Evolutionary conservation across 2,329 filamentous ascomycete species (phyloP).

Genomic region (Beauveria pseudobassiana): DNA sequence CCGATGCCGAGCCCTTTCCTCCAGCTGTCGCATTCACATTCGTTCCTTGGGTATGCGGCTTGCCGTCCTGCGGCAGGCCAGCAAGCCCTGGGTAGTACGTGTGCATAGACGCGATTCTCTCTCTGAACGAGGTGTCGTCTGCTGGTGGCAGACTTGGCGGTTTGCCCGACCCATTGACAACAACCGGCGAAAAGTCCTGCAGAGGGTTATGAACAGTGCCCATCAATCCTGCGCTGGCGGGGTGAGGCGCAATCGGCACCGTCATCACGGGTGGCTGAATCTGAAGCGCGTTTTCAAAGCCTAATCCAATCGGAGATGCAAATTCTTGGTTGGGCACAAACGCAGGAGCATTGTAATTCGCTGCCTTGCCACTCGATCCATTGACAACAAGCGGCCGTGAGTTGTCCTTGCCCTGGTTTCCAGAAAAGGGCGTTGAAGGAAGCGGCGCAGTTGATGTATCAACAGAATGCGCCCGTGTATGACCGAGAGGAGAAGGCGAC

Average conservation of each 20-base stretch:
- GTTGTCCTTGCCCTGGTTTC: slow-evolving; percentile 25
- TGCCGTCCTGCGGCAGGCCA: slow-evolving; percentile 24
- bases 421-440: slow-evolving; percentile 30
- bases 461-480: slow-evolving; percentile 36
- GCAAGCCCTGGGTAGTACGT: slow-evolving; percentile 21
- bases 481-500: slow-evolving; percentile 49
- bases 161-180: slow-evolving; percentile 28
- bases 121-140: slow-evolving; percentile 34
- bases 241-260: not conserved
- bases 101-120: slow-evolving; percentile 34
- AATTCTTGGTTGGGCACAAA: not conserved
- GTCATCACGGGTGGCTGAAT: not conserved
- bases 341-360: slow-evolving; percentile 10
- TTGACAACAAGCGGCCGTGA: slow-evolving; percentile 47
- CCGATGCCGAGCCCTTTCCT: slow-evolving; percentile 23
- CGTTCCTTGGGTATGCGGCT: slow-evolving; percentile 9
- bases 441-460: slow-evolving; percentile 33
- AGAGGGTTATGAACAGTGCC: not conserved
- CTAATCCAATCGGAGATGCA: not conserved
- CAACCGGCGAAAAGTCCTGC: slow-evolving; percentile 23
- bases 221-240: slow-evolving; percentile 14
- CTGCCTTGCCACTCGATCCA: slow-evolving; percentile 34
- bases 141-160: slow-evolving; percentile 14
- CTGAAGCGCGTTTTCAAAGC: slow-evolving; percentile 7
- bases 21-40: slow-evolving; percentile 17